Conservation (phyloP, 352 stramenopile genomes). For the Pythium sukuiense region DNA sequence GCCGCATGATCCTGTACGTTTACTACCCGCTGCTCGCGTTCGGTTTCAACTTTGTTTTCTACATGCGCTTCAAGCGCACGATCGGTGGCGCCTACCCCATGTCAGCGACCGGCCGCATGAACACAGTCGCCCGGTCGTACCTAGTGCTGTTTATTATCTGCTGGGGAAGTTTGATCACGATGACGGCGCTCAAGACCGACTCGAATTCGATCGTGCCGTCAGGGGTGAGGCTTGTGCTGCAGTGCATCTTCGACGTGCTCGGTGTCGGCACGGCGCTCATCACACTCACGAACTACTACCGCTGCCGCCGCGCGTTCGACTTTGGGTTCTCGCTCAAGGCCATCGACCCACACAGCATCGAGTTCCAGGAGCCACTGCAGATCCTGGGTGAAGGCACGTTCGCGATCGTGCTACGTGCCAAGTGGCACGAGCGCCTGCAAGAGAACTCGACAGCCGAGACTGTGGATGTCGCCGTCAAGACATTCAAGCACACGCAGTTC, state of each 20-base stretch:
- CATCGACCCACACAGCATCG: conserved; percentile 71
- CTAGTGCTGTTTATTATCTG: conserved; percentile 72
- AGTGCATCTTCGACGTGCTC: conserved; percentile 70
- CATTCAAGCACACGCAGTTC: conserved; percentile 77
- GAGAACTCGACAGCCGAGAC: conserved; percentile 46
- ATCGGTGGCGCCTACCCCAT: conserved; percentile 74
- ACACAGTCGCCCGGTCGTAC: conserved; percentile 71
- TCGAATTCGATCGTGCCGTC: conserved; percentile 23
- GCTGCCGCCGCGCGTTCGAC: conserved; percentile 70
- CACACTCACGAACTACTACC: conserved; percentile 76
- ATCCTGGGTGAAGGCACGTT: conserved; percentile 84
- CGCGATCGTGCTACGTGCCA: conserved; percentile 71
- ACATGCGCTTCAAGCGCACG: conserved; percentile 72
- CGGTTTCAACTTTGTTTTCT: conserved; percentile 77
- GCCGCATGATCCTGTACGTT: conserved; percentile 70
- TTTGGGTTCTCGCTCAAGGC: conserved; percentile 78
- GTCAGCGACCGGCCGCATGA: conserved; percentile 59
- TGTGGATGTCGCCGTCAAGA: conserved; percentile 79
- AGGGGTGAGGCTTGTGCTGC: conserved; percentile 44
- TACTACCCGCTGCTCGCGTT: conserved; percentile 77
- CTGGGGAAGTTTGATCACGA: conserved; percentile 69
- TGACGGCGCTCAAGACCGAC: conserved; percentile 51
- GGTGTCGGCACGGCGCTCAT: conserved; percentile 66
- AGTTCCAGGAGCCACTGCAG: conserved; percentile 76
- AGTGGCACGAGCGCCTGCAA: conserved; percentile 57